A percentile compares a stretch with the other conserved stretches of the same genome.
phyloP scores from a whole-genome alignment of 306 rosid species.

The Trifolium fragiferum region DNA sequence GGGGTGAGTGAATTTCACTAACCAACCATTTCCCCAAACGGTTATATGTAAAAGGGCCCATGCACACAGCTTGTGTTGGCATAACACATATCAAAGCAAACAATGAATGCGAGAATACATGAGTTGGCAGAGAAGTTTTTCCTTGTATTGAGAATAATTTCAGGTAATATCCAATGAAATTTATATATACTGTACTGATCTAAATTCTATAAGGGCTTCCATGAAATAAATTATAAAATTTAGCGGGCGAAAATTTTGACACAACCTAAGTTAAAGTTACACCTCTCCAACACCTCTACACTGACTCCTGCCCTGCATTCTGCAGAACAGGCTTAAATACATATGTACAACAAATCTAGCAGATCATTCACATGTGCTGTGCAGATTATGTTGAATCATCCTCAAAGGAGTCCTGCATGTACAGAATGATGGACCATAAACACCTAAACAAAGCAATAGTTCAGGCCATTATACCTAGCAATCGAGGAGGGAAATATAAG shows the following conservation, averaged over 20 bases:
- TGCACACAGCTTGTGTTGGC: neutral
- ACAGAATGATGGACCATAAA: constrained; percentile 44
- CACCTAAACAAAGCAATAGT: constrained; percentile 42
- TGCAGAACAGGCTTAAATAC: constrained; percentile 69
- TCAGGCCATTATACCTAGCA: constrained; percentile 53
- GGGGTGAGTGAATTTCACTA: no score
- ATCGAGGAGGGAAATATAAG: constrained; percentile 30
- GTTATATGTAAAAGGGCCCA: neutral
- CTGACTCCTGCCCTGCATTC: constrained; percentile 68
- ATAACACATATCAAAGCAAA: neutral
- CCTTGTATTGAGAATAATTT: constrained; percentile 36
- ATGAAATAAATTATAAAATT: constrained; percentile 54
- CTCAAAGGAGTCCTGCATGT: constrained; percentile 45
- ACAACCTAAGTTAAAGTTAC: constrained; percentile 72
- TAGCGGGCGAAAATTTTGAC: constrained; percentile 28
- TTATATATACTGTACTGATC: constrained; percentile 41
- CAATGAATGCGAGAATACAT: neutral
- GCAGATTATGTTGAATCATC: constrained; percentile 46
- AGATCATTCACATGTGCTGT: constrained; percentile 43
- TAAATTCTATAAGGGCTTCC: constrained; percentile 47
- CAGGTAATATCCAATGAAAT: constrained; percentile 43
- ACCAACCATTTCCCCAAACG: no score
- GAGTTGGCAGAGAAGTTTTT: constrained; percentile 17
- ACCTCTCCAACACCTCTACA: constrained; percentile 75
- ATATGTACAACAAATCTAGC: constrained; percentile 64